These are phyloP conservation scores for Copromyces sp. DNA, from an alignment of 495 filamentous ascomycete species.

Conservation along the genomic window DNA sequence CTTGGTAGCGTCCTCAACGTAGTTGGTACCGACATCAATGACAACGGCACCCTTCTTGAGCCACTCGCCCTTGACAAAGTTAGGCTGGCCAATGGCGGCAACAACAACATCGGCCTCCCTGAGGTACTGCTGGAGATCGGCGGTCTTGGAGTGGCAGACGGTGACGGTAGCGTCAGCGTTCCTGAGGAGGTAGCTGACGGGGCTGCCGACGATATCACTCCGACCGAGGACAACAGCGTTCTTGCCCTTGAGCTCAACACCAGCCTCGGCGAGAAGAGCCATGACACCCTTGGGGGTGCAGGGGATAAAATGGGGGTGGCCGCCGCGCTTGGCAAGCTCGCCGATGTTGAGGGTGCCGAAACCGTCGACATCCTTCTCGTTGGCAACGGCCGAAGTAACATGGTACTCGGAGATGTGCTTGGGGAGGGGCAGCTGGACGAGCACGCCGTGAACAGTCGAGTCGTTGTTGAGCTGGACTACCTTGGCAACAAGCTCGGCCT, in stretches of 20 bases:
- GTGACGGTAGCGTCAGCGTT: slow-evolving; percentile 96
- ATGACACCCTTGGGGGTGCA: slow-evolving; percentile 97
- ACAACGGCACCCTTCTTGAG: slow-evolving; percentile 88
- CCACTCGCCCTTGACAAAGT: slow-evolving; percentile 90
- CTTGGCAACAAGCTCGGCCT: slow-evolving; percentile 74
- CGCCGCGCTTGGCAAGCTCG: slow-evolving; percentile 89
- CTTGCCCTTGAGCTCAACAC: slow-evolving; percentile 77
- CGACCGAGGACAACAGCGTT: slow-evolving; percentile 89
- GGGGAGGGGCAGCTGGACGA: slow-evolving; percentile 88
- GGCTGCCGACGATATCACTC: slow-evolving; percentile 94
- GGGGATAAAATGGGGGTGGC: slow-evolving; percentile 74
- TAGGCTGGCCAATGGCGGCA: slow-evolving; percentile 79
- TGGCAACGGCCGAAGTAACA: slow-evolving; percentile 79
- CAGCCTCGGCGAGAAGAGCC: slow-evolving; percentile 75
- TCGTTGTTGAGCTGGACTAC: slow-evolving; percentile 81
- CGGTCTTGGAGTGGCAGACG: slow-evolving; percentile 82
- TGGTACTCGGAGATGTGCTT: slow-evolving; percentile 79
- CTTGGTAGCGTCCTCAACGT: slow-evolving; percentile 82
- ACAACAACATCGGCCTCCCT: slow-evolving; percentile 85
- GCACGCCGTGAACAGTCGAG: slow-evolving; percentile 76
- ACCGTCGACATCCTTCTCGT: slow-evolving; percentile 96
- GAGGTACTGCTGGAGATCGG: slow-evolving; percentile 57
- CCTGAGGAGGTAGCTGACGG: slow-evolving; percentile 88
- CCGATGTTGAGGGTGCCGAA: slow-evolving; percentile 92
- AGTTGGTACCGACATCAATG: slow-evolving; percentile 97